A percentile compares a stretch with the other conserved stretches of the same genome.
Evolutionary conservation across 345 rosid genomes (phyloP).

Genomic region (Hirschfeldia incana): DNA sequence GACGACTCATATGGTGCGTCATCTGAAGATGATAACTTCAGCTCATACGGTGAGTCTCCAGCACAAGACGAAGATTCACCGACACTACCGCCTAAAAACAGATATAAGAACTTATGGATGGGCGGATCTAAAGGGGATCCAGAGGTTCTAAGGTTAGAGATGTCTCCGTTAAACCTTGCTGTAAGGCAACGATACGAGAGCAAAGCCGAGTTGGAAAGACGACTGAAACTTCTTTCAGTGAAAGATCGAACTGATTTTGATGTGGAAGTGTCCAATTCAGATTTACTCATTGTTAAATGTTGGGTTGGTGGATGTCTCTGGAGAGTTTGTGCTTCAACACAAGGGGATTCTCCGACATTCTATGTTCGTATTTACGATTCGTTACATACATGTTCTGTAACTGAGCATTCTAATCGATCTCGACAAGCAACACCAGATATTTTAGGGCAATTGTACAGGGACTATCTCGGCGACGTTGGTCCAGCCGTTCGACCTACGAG

Average conservation of each 20-base stretch:
- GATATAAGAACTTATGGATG: not conserved
- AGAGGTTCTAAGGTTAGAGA: not conserved
- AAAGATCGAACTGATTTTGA: not conserved
- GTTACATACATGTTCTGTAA: not conserved
- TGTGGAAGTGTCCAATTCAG: not conserved
- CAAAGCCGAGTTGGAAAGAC: not conserved
- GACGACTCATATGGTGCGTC: not conserved
- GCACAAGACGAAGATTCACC: not conserved
- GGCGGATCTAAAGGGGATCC: not conserved
- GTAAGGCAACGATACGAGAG: not conserved
- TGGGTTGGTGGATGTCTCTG: not conserved
- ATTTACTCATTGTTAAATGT: not conserved
- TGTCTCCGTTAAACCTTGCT: not conserved
- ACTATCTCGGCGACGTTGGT: not conserved
- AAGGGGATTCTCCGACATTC: not conserved
- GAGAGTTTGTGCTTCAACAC: not conserved
- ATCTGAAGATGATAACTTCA: not conserved
- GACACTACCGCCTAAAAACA: not conserved
- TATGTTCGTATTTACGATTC: not conserved
- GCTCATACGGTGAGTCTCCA: not conserved
- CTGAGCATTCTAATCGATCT: not conserved
- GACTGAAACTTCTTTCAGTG: not conserved
- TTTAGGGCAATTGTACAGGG: not conserved
- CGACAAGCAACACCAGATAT: not conserved
- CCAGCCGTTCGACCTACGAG: not conserved